A percentile compares a stretch with the other conserved stretches of the same genome.
Evolutionary conservation across 2,329 filamentous ascomycete species (phyloP).

Genomic region (Colletotrichum lentis): DNA sequence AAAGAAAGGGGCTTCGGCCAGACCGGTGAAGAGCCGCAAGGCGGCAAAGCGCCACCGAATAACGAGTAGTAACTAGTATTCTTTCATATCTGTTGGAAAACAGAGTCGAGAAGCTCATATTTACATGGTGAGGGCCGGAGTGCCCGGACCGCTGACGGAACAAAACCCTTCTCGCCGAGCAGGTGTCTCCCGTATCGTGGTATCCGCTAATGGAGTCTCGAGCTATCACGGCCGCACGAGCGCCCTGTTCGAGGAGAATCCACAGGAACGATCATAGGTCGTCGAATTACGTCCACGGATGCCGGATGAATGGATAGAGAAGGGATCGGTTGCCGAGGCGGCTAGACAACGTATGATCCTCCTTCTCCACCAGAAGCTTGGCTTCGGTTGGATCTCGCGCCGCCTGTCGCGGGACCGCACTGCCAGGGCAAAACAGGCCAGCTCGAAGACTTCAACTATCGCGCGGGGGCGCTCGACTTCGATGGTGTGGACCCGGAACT

Average conservation of each 20-base stretch:
- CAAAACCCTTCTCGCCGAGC: slow-evolving; percentile 32
- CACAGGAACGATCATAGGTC: slow-evolving; percentile 36
- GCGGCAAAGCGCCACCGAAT: too few species aligned
- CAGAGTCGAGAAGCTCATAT: too few species aligned
- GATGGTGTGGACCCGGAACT: slow-evolving; percentile 62
- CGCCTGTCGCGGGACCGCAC: background rate
- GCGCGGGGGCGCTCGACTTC: slow-evolving; percentile 59
- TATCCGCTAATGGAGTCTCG: slow-evolving; percentile 52
- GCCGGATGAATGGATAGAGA: slow-evolving; percentile 53
- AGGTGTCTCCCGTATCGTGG: slow-evolving; percentile 49
- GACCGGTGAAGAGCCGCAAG: too few species aligned
- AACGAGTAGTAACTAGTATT: too few species aligned
- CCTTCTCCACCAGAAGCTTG: background rate
- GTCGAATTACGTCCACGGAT: slow-evolving; percentile 41
- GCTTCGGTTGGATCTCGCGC: background rate
- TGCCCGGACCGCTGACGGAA: background rate
- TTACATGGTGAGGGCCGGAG: too few species aligned
- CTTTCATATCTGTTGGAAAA: too few species aligned
- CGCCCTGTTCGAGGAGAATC: slow-evolving; percentile 55
- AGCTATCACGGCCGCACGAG: slow-evolving; percentile 61
- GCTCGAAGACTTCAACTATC: slow-evolving; percentile 58
- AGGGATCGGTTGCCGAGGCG: slow-evolving; percentile 57
- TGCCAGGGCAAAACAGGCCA: slow-evolving; percentile 47
- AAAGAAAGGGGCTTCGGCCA: too few species aligned
- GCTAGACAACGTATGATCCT: slow-evolving; percentile 51